Evolutionary conservation across 371 early-diverging fungal species (phyloP).

Genomic region (Lichtheimia ornata): DNA sequence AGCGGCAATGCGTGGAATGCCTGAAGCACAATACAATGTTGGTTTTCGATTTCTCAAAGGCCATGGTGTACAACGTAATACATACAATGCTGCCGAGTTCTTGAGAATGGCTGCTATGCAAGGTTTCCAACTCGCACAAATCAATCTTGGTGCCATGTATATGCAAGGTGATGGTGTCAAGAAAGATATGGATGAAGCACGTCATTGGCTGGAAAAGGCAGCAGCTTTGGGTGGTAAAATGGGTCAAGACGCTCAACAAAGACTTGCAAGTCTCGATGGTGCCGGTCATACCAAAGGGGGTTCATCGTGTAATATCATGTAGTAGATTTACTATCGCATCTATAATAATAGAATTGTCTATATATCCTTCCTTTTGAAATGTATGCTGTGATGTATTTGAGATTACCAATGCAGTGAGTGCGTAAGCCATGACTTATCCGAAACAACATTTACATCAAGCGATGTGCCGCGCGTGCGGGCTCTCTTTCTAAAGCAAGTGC

Average conservation of each 20-base stretch:
- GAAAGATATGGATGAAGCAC: slow-evolving; percentile 33
- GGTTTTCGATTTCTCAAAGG: slow-evolving; percentile 44
- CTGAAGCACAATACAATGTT: slow-evolving; percentile 55
- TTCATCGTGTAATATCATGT: slow-evolving; percentile 42
- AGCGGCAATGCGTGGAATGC: slow-evolving; percentile 47
- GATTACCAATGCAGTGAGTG: too few relatives aligned
- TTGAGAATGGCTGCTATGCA: slow-evolving; percentile 49
- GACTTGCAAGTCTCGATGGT: slow-evolving; percentile 28
- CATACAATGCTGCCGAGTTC: slow-evolving; percentile 48
- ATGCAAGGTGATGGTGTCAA: slow-evolving; percentile 45
- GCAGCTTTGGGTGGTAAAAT: slow-evolving; percentile 36
- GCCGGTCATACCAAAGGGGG: slow-evolving; percentile 14
- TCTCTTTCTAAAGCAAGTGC: too few relatives aligned
- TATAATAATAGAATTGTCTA: background rate
- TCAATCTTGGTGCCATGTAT: slow-evolving; percentile 51
- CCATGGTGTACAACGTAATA: slow-evolving; percentile 38
- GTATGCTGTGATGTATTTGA: too few relatives aligned
- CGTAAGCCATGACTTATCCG: too few relatives aligned
- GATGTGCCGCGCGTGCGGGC: too few relatives aligned
- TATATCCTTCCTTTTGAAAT: too few relatives aligned
- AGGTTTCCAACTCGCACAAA: slow-evolving; percentile 46
- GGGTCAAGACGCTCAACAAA: slow-evolving; percentile 46
- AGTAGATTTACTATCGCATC: slow-evolving; percentile 14
- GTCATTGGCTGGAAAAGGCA: slow-evolving; percentile 31
- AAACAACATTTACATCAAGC: too few relatives aligned